phyloP scores from a whole-genome alignment of 176 grass and related monocot species.

The Luzula sylvatica region DNA sequence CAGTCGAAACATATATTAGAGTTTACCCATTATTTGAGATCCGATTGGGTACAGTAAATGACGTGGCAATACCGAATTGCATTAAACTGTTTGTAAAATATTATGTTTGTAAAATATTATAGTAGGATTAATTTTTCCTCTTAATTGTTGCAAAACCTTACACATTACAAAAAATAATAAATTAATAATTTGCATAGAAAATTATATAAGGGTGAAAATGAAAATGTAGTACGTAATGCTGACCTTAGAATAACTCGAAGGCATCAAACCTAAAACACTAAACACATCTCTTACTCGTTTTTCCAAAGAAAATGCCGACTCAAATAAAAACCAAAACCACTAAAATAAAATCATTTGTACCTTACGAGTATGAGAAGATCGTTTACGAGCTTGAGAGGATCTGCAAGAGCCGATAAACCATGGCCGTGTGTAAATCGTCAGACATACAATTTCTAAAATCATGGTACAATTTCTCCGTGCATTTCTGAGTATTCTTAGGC shows the following conservation, averaged over 20 bases:
- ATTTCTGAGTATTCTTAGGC: conserved; percentile 39
- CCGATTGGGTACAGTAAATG: too few relatives aligned
- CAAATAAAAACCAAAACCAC: conserved; percentile 19
- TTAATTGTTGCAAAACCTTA: conserved; percentile 59
- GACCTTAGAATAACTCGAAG: conserved; percentile 60
- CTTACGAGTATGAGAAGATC: conserved; percentile 89
- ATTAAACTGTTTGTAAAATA: too few relatives aligned
- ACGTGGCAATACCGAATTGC: too few relatives aligned
- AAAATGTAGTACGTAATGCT: conserved; percentile 11
- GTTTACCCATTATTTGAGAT: too few relatives aligned
- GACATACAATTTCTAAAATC: conserved; percentile 77
- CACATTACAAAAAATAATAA: background rate
- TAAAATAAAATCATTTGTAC: conserved; percentile 15
- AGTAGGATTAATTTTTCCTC: too few relatives aligned
- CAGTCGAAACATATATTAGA: too few relatives aligned
- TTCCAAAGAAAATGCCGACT: conserved; percentile 52
- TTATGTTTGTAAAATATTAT: too few relatives aligned
- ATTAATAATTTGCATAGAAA: too few relatives aligned
- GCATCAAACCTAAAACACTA: conserved; percentile 57
- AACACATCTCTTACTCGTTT: conserved; percentile 46
- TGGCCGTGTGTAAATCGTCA: conserved; percentile 81
- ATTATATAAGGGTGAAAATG: background rate
- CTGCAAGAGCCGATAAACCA: conserved; percentile 62
- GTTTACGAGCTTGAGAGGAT: conserved; percentile 74
- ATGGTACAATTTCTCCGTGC: conserved; percentile 43